phyloP scores from a whole-genome alignment of 306 rosid species.

The Cyclanthera cordifolia region DNA sequence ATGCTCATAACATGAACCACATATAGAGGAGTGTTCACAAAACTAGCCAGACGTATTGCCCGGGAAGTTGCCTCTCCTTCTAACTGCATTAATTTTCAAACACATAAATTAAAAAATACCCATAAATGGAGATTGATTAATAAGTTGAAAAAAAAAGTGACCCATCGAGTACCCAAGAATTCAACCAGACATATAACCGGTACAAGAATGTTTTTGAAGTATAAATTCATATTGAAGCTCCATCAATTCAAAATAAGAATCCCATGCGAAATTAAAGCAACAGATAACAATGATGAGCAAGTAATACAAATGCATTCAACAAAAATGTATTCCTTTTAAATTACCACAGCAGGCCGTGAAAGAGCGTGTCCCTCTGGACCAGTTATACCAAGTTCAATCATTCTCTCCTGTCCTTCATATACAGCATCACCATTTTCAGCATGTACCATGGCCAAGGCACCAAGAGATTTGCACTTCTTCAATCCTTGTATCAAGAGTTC shows the following conservation, averaged over 20 bases:
- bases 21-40: conserved; percentile 79
- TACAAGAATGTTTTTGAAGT: neutral
- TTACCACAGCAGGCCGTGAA: conserved; percentile 84
- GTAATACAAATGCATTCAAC: neutral
- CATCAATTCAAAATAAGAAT: neutral
- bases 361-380: conserved; percentile 97
- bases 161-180: neutral
- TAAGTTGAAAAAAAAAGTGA: neutral
- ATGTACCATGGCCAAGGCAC: conserved; percentile 97
- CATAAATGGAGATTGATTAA: neutral
- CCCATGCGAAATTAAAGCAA: neutral
- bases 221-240: neutral
- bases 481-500: conserved; percentile 80
- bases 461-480: conserved; percentile 83
- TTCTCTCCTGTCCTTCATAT: conserved; percentile 71
- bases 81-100: conserved; percentile 34
- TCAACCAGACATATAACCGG: neutral
- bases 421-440: conserved; percentile 98
- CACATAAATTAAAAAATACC: neutral
- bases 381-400: conserved; percentile 87
- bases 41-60: conserved; percentile 72
- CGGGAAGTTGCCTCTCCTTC: conserved; percentile 96
- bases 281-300: neutral
- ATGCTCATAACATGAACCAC: conserved; percentile 97
- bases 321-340: conserved; percentile 10